These are phyloP conservation scores for Pleurotus platypus DNA, from an alignment of 768 basidiomycete genomes.

Conservation along the genomic window DNA sequence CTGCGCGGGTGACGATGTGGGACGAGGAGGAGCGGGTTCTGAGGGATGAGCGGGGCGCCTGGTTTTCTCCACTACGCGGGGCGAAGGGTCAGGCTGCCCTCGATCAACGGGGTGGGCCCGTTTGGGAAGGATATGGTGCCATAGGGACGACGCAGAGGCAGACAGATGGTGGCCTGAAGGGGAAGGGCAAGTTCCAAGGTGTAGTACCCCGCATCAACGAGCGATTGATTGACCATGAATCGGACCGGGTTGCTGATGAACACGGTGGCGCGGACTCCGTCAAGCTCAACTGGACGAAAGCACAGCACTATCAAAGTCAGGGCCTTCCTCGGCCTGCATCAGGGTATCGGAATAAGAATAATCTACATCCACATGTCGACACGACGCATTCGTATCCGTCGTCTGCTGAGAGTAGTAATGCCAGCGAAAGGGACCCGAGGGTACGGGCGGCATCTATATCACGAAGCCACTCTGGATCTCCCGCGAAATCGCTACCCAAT, in stretches of 20 bases:
- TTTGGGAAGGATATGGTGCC: conserved; percentile 59
- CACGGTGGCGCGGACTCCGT: conserved; percentile 30
- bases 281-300: conserved; percentile 42
- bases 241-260: conserved; percentile 29
- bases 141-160: conserved; percentile 29
- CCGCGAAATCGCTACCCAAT: conserved; percentile 18
- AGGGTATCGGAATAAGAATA: neutral
- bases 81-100: conserved; percentile 37
- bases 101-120: conserved; percentile 33
- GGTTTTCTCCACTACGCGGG: conserved; percentile 60
- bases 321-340: conserved; percentile 10
- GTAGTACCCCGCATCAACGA: conserved; percentile 20
- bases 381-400: conserved; percentile 14
- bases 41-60: conserved; percentile 69
- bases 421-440: conserved; percentile 6
- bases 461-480: conserved; percentile 24
- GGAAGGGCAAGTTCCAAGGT: neutral
- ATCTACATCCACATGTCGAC: conserved; percentile 14
- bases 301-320: conserved; percentile 17
- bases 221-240: conserved; percentile 42
- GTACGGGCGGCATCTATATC: conserved; percentile 23
- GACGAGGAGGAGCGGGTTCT: conserved; percentile 85
- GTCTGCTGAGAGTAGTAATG: conserved; percentile 24
- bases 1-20: conserved; percentile 63
- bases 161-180: conserved; percentile 5